Base-by-base conservation (phyloP, 1,139 yeast species). In the Kluyveromyces sp. region DNA sequence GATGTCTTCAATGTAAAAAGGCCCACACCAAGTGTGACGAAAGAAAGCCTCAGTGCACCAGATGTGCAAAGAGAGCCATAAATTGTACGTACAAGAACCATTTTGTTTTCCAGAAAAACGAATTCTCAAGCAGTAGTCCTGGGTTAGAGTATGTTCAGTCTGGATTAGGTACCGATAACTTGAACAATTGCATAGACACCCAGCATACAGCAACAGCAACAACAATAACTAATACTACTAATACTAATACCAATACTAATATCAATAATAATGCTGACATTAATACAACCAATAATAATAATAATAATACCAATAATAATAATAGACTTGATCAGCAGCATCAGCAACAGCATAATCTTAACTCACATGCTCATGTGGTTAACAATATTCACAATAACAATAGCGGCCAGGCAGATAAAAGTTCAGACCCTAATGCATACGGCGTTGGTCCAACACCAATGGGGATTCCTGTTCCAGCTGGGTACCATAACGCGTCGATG, bases 11-110 rank as follows among this genome's bases (percentile, higher is more conserved):
- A 30, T 69, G 73, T 50, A 66, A 67, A 47, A 56, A 58, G 27
- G 56, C 60, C 45, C 59, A 70, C 45, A 57, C 64, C 31, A 74
- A 73, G 57, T 74, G 78, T 59, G 78, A 74, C 52, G 78, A 73
- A 54, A 47, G 51, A 25, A 72, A 71, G 48, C 78, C 78, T 1
- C 53, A 58, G 5, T 74, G 78, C 48, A 45, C 63, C 15, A 61
- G 69, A 42, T 74, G 78, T 54, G 38, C 51, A 6, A 58, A 60
- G 35, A 63, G 59, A 45, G 62, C 63, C 8, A 57, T 63, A 21
- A 54, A 51, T 7, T 72, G 76, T 54, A 62, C 52, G 21, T 63
- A 69, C 46, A 53, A 52, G 43, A 50, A 60, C 40, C 55, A 42
- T 51, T 59, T 43, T 46, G 53, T 39, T 39, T 50, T 32, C 50